These are phyloP conservation scores for Debaryomyces coudertii DNA, from an alignment of 1,139 yeast species.

Conservation along the genomic window DNA sequence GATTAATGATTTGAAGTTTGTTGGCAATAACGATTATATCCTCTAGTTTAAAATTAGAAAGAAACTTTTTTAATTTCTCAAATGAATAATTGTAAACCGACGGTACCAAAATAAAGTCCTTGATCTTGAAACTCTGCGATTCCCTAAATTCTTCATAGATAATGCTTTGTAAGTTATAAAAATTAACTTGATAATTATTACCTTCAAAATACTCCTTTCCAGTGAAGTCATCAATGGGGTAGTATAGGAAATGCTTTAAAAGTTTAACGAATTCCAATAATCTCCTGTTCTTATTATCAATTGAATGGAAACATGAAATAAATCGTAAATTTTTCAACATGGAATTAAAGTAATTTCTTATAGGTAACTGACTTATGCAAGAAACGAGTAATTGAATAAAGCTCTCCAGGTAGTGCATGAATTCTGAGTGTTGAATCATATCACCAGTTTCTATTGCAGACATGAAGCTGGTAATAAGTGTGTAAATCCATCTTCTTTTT, in stretches of 20 bases:
- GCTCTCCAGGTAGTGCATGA: constrained; percentile 12
- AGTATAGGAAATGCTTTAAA: constrained; percentile 30
- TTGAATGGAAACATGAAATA: constrained; percentile 16
- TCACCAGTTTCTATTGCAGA: constrained; percentile 4
- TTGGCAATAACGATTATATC: constrained; percentile 3
- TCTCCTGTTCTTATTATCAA: background rate
- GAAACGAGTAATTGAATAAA: constrained; percentile 28
- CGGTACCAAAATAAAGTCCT: constrained; percentile 10
- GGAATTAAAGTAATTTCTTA: constrained; percentile 39
- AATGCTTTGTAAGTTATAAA: constrained; percentile 12
- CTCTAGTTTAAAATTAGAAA: constrained; percentile 1
- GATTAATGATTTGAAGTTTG: background rate
- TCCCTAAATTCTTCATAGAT: constrained; percentile 6
- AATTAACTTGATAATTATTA: constrained; percentile 1
- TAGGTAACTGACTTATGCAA: constrained; percentile 43
- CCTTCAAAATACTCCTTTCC: constrained; percentile 24
- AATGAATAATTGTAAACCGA: constrained; percentile 12
- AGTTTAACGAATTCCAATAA: constrained; percentile 15
- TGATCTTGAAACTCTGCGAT: background rate
- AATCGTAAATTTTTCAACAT: constrained; percentile 30
- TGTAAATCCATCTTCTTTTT: constrained; percentile 24
- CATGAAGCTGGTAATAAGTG: constrained; percentile 17
- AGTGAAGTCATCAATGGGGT: constrained; percentile 47
- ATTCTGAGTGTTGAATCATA: constrained; percentile 3
- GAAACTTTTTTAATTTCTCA: constrained; percentile 4